These are phyloP conservation scores for Hanseniaspora lachancei DNA, from an alignment of 805 yeast genomes.

Conservation along the genomic window DNA sequence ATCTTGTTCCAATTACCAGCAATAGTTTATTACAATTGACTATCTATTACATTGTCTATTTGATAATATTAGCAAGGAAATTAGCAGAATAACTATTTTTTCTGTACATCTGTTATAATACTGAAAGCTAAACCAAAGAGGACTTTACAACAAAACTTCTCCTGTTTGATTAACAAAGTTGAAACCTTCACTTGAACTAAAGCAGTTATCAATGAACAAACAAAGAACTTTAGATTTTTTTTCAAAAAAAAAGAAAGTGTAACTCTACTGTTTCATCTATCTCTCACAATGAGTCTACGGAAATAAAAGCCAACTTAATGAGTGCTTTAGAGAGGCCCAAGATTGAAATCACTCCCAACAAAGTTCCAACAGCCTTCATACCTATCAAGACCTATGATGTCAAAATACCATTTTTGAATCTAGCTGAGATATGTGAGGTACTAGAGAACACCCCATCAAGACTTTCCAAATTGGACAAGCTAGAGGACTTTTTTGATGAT, in stretches of 20 bases:
- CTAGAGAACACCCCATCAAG: constrained; percentile 74
- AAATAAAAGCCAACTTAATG: background rate
- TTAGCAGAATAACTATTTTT: too few species aligned
- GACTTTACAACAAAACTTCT: background rate
- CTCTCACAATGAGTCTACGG: background rate
- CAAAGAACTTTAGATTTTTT: constrained; percentile 10
- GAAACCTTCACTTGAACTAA: too few species aligned
- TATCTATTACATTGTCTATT: too few species aligned
- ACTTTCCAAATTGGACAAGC: constrained; percentile 61
- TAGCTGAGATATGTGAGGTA: constrained; percentile 55
- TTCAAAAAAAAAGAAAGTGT: constrained; percentile 1
- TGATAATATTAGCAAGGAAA: background rate
- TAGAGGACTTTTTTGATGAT: constrained; percentile 58
- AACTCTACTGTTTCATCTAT: background rate
- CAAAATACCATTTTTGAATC: constrained; percentile 27
- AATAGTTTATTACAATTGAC: too few species aligned
- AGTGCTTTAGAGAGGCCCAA: background rate
- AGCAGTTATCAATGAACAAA: background rate
- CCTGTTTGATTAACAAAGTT: too few species aligned
- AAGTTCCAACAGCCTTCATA: background rate
- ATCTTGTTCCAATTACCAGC: too few species aligned
- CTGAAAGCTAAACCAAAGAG: too few species aligned
- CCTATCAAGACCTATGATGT: background rate
- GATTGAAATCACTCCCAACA: background rate
- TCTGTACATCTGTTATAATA: too few species aligned